Evolutionary conservation across 2,329 filamentous ascomycete genomes (phyloP), one percentile per base, ranked within the genome.

Genomic region (Cercospora beticola): DNA sequence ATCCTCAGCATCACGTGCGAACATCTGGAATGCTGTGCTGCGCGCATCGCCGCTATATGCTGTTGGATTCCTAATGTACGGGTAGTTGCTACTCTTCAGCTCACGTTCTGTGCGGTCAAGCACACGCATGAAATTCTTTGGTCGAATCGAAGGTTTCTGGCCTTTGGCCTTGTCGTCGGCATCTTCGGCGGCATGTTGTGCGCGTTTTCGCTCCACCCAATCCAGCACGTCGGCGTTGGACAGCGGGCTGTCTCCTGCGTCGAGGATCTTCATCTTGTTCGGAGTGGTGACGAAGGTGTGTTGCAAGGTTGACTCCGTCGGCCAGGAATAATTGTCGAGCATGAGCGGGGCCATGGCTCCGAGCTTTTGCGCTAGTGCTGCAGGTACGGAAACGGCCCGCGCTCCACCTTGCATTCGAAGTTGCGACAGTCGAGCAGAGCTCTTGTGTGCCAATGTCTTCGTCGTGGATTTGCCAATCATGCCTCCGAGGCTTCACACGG

Each of bases 171-270:
- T 72, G 57, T 76, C 74, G 28, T 74, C 71, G 21, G 68, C 71
- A 66, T 77, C 77, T 71, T 79, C 78, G 28, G 57, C 59, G n/a
- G 69, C 65, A 68, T 78, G 75, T 62, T 78, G 77, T 5, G 67
- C 67, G 57, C 75, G 74, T 58, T 78, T 79, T 21, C 72, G 69
- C 31, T 71, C 62, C 62, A 79, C 71, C 74, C 75, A 79, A 62
- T 76, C 72, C 26, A 79, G 73, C 49, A 79, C 77, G 63, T 79
- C 78, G 46, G 74, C 72, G 69, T 80, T 79, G 58, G 77, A 76
- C 60, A 80, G 71, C 46, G 72, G 72, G 30, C 77, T 74, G 40
- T 78, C 78, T 66, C 78, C 78, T 2, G 78, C 76, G 63, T 79
- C 77, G 68, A 79, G 74, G 68, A 79, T 75, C 70, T 78, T 75